Evolutionary conservation across 257 asterid genomes (phyloP), one percentile per base, ranked within the genome.

Genomic region (Euphrasia confusa): DNA sequence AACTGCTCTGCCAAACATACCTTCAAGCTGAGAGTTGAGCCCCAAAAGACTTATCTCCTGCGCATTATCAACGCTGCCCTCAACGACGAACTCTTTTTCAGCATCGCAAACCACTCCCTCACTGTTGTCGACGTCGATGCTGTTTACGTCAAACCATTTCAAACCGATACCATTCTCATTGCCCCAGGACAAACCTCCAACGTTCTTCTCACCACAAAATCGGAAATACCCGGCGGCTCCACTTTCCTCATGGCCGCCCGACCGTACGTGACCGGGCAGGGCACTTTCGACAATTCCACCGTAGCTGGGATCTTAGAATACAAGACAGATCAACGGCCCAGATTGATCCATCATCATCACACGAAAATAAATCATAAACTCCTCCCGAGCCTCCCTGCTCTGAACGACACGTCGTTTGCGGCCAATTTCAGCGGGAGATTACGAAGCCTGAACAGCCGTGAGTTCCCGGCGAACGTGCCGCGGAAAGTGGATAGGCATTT

Each of bases 41-140:
- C 33, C 33, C 4, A 5, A 30, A 30, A 30, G 33, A 30, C 33
- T 30, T 30, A 30, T 30, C 33, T 30, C 33, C 33, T 30, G 4
- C 33, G 33, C 33, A 30, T 30, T 4, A 30, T 30, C 33, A 30
- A 30, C 4, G 33, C 33, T 4, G 33, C 33, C 0, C 33, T 30
- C 5, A 82, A 50, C 78, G 77, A 77, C 52, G 80, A 80, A 56
- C 78, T 78, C 12, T 81, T 78, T 72, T 81, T 81, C 69, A 75
- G 80, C 13, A 73, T 81, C 21, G 81, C 86, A 0, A 61, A 73
- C 70, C 86, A 81, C 66, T 75, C 52, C 42, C 70, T 80, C 15
- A 75, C 72, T 0, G 72, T 78, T 0, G 81, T 80, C 1, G 83
- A 79, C 1, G 78, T 47, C 0, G 86, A 80, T 13, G 83, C 81